Evolutionary conservation across 148 eudicot genomes (phyloP).

Genomic region (Oxyria digyna): DNA sequence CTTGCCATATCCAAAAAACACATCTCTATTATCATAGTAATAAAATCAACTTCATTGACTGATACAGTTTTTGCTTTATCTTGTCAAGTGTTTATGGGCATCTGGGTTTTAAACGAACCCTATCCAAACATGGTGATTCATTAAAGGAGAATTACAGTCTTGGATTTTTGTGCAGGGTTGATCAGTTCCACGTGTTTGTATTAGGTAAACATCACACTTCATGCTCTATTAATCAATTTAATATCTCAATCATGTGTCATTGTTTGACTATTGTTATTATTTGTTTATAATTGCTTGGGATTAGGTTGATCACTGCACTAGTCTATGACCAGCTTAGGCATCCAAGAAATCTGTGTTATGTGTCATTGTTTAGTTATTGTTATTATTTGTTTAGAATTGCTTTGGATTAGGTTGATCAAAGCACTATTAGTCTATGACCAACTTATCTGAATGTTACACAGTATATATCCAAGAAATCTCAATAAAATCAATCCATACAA

Average conservation of each 20-base stretch:
- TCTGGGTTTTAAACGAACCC: neutral
- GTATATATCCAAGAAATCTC: neutral
- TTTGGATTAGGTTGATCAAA: neutral
- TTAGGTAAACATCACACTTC: neutral
- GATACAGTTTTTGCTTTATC: neutral
- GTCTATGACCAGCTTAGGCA: too few relatives aligned
- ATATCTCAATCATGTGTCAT: neutral
- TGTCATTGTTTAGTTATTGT: too few relatives aligned
- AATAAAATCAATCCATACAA: conserved; percentile 1
- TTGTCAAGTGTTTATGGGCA: neutral
- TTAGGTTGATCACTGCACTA: neutral
- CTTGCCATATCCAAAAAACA: neutral
- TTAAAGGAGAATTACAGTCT: too few relatives aligned
- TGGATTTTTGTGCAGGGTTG: neutral
- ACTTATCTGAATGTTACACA: neutral
- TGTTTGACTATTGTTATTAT: too few relatives aligned
- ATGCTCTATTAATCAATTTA: neutral
- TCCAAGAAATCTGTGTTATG: too few relatives aligned
- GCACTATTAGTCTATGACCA: too few relatives aligned
- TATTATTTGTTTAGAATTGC: neutral
- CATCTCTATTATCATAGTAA: neutral
- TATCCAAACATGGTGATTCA: too few relatives aligned
- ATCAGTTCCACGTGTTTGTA: neutral
- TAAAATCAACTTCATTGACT: conserved; percentile 1
- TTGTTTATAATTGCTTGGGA: neutral